Evolutionary conservation across 768 basidiomycete genomes (phyloP).

Genomic region (Piloderma croceum): DNA sequence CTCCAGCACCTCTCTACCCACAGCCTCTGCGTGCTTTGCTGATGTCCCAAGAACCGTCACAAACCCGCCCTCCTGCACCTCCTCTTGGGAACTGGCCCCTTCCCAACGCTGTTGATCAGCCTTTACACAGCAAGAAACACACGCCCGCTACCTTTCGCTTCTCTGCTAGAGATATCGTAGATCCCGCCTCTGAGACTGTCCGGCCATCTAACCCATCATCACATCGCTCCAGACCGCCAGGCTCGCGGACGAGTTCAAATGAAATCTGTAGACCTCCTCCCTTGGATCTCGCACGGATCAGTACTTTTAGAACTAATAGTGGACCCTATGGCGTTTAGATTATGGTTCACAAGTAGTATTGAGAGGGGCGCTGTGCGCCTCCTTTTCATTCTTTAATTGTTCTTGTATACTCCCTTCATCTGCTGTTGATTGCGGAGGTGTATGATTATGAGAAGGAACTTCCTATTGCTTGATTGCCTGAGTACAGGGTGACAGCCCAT

Average conservation of each 20-base stretch:
- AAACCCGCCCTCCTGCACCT: slow-evolving; percentile 30
- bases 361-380: too few species aligned
- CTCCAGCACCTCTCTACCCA: slow-evolving; percentile 20
- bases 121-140: slow-evolving; percentile 13
- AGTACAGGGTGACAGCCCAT: too few species aligned
- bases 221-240: slow-evolving; percentile 28
- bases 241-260: slow-evolving; percentile 21
- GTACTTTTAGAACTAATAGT: too few species aligned
- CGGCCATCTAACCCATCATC: slow-evolving; percentile 4
- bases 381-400: too few species aligned
- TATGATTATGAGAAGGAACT: too few species aligned
- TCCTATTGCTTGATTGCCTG: too few species aligned
- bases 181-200: slow-evolving; percentile 8
- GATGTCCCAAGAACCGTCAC: slow-evolving; percentile 14
- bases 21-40: slow-evolving; percentile 8
- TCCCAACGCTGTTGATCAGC: slow-evolving; percentile 28
- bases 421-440: too few species aligned
- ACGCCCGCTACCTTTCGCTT: slow-evolving; percentile 19
- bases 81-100: slow-evolving; percentile 55
- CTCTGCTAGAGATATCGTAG: slow-evolving; percentile 7
- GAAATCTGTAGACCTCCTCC: slow-evolving; percentile 13
- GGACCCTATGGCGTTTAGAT: too few species aligned
- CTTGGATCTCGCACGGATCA: slow-evolving; percentile 7
- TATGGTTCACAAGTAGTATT: too few species aligned
- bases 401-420: too few species aligned